A percentile compares a stretch with the other conserved stretches of the same genome.
These are phyloP conservation scores for Pythium diclinum DNA, from an alignment of 352 stramenopile species.

Conservation along the genomic window DNA sequence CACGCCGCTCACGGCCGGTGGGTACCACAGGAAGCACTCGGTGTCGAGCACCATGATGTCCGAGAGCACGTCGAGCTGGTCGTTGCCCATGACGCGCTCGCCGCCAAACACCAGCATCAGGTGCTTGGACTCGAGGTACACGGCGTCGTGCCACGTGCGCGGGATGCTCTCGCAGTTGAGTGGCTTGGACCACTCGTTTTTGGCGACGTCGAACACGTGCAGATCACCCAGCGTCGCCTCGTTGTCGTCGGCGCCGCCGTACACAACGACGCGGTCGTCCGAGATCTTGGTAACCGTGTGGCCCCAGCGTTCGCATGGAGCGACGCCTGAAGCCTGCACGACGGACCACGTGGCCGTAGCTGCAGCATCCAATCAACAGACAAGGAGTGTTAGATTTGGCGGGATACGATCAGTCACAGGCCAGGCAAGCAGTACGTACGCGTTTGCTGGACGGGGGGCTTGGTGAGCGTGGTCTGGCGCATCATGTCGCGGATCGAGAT, in stretches of 20 bases:
- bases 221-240: constrained; percentile 80
- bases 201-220: constrained; percentile 82
- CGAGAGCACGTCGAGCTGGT: constrained; percentile 69
- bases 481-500: constrained; percentile 32
- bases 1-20: constrained; percentile 75
- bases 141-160: constrained; percentile 89
- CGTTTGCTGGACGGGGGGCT: constrained; percentile 2
- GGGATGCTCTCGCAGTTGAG: constrained; percentile 89
- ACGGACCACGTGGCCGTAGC: constrained; percentile 36
- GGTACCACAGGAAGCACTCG: constrained; percentile 94
- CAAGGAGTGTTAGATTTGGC: not conserved
- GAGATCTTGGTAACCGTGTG: constrained; percentile 89
- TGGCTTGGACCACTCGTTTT: constrained; percentile 69
- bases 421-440: not conserved
- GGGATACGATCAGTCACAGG: not conserved
- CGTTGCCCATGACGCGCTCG: constrained; percentile 64
- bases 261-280: constrained; percentile 84
- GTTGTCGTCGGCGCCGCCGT: constrained; percentile 90
- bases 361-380: constrained; percentile 16
- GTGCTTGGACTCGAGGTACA: constrained; percentile 86
- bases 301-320: constrained; percentile 79
- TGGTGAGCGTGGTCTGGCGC: constrained; percentile 20
- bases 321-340: constrained; percentile 34
- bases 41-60: constrained; percentile 92
- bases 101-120: constrained; percentile 92